A percentile compares a stretch with the other conserved stretches of the same genome.
phyloP scores from a whole-genome alignment of 106 monocot species.

The Narthecium ossifragum region DNA sequence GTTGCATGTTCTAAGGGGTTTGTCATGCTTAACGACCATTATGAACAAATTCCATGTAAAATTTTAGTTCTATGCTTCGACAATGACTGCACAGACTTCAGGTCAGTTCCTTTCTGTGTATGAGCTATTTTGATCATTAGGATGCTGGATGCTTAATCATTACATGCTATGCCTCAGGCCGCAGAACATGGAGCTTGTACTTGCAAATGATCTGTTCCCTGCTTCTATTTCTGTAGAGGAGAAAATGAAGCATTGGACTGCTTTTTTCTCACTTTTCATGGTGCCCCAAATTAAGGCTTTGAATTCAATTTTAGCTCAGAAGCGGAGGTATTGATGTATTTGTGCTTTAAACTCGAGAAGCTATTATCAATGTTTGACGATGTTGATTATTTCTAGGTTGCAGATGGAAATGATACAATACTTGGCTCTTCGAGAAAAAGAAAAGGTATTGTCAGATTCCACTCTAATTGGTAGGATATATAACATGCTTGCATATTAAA shows the following conservation, averaged over 20 bases:
- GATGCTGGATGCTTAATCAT: too few relatives aligned
- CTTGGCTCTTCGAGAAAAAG: slow-evolving; percentile 48
- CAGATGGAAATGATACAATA: slow-evolving; percentile 68
- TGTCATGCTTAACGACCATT: slow-evolving; percentile 28
- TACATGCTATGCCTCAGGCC: slow-evolving; percentile 45
- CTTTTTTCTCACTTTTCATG: slow-evolving; percentile 61
- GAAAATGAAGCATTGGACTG: slow-evolving; percentile 64
- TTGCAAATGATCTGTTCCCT: slow-evolving; percentile 81
- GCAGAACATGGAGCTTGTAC: slow-evolving; percentile 70
- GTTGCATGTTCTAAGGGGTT: slow-evolving; percentile 50
- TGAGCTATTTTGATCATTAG: too few relatives aligned
- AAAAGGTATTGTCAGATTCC: slow-evolving; percentile 35
- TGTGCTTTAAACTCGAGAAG: not conserved
- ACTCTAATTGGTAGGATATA: not conserved
- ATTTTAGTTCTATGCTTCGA: slow-evolving; percentile 75
- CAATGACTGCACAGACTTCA: slow-evolving; percentile 75
- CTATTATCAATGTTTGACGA: not conserved
- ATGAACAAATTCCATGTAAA: slow-evolving; percentile 87
- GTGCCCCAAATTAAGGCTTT: slow-evolving; percentile 56
- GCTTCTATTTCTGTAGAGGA: slow-evolving; percentile 57
- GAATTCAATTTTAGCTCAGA: slow-evolving; percentile 54
- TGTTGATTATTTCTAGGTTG: slow-evolving; percentile 40
- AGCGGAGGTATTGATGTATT: slow-evolving; percentile 43
- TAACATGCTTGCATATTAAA: too few relatives aligned
- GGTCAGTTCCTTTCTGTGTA: slow-evolving; percentile 52